Conservation (phyloP, 78 protist genomes). For the Dictyostelium firmibasis region DNA sequence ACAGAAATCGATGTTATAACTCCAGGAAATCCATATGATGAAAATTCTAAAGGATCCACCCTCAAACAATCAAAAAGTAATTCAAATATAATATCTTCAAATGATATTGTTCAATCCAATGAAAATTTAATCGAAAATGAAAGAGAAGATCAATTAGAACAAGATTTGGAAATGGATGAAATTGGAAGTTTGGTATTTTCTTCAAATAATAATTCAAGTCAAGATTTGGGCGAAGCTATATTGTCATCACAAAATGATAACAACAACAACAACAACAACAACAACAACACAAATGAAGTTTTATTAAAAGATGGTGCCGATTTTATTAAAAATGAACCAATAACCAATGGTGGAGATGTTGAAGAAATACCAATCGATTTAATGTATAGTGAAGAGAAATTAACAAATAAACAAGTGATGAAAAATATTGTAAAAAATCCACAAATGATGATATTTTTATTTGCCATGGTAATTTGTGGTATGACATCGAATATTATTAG, state of each 20-base stretch:
- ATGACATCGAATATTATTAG: slow-evolving; percentile 6
- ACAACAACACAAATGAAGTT: background rate
- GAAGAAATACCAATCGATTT: background rate
- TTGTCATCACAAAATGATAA: background rate
- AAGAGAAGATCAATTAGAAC: background rate
- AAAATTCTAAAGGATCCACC: too few species aligned
- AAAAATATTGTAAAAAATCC: background rate
- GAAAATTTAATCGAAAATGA: background rate
- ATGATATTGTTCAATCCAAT: background rate
- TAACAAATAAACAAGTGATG: background rate
- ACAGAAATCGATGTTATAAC: background rate
- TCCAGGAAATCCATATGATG: background rate
- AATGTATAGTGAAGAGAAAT: background rate
- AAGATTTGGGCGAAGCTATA: slow-evolving; percentile 1
- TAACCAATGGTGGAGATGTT: background rate
- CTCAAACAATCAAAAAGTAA: background rate
- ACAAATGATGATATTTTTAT: background rate
- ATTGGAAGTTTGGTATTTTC: background rate
- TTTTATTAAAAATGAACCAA: background rate
- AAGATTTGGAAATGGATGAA: background rate
- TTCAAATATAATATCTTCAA: slow-evolving; percentile 1
- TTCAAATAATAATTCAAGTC: background rate
- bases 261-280: background rate
- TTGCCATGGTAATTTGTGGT: slow-evolving; percentile 1
- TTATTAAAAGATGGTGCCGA: slow-evolving; percentile 6